Evolutionary conservation across 768 basidiomycete genomes (phyloP).

Genomic region (Russula foetens): DNA sequence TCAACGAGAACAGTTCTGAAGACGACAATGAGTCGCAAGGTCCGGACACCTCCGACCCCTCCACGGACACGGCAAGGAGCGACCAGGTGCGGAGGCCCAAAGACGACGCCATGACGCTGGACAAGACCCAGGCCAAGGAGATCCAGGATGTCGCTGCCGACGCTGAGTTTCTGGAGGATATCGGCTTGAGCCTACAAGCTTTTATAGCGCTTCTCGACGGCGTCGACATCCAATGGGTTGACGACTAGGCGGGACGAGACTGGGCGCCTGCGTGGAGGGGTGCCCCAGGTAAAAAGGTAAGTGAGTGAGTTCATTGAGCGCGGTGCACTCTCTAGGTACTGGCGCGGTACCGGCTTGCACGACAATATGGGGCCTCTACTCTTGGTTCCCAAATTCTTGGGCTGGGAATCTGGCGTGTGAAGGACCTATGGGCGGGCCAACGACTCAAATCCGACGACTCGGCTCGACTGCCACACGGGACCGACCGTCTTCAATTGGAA

Average conservation of each 20-base stretch:
- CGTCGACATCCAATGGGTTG: not conserved
- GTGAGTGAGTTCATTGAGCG: not conserved
- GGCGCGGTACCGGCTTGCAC: not conserved
- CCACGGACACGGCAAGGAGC: not conserved
- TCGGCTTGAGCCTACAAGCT: constrained; percentile 3
- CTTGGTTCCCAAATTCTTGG: not conserved
- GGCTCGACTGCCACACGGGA: not conserved
- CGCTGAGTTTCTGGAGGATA: constrained; percentile 19
- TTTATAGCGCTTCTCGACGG: constrained; percentile 7
- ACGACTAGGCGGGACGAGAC: not conserved
- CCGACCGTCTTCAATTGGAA: not conserved
- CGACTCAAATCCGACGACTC: not conserved
- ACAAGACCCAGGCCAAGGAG: constrained; percentile 19
- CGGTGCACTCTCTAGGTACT: not conserved
- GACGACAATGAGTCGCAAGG: not conserved
- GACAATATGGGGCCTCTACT: not conserved
- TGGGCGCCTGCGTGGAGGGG: not conserved
- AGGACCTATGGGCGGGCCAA: not conserved
- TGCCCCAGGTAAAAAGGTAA: not conserved
- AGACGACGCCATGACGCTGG: not conserved
- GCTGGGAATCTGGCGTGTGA: not conserved
- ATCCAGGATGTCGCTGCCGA: constrained; percentile 19
- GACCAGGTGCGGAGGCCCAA: not conserved
- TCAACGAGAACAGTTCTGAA: not conserved
- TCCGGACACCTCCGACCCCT: not conserved